These are phyloP conservation scores for Wallacemonas sp. DNA, from an alignment of 208 protist genomes.

Conservation along the genomic window DNA sequence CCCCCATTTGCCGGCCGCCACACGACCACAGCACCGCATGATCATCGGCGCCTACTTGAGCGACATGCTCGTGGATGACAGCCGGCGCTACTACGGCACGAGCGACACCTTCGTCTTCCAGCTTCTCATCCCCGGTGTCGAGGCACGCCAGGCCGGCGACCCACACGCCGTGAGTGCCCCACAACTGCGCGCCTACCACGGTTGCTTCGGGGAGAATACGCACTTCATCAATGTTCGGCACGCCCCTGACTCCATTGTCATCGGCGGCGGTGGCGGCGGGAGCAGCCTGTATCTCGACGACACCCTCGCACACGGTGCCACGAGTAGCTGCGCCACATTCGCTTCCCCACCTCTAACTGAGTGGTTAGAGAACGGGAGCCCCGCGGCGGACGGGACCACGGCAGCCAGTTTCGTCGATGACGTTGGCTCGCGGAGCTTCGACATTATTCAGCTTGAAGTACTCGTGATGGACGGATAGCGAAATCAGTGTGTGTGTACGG, in stretches of 20 bases:
- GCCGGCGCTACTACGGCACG: conserved; percentile 64
- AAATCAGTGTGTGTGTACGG: conserved; percentile 6
- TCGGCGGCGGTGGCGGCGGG: conserved; percentile 62
- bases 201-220: conserved; percentile 43
- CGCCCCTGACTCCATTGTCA: conserved; percentile 39
- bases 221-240: conserved; percentile 65
- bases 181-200: conserved; percentile 35
- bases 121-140: conserved; percentile 30
- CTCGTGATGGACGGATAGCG: conserved; percentile 38
- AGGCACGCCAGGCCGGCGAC: too few species aligned
- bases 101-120: conserved; percentile 80
- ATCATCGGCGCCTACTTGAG: conserved; percentile 71
- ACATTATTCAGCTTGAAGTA: conserved; percentile 48
- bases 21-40: conserved; percentile 14
- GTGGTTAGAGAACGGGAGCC: conserved; percentile 24
- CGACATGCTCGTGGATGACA: conserved; percentile 34
- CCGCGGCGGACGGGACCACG: not conserved
- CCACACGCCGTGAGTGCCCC: conserved; percentile 8
- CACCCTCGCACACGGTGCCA: conserved; percentile 49
- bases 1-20: not conserved
- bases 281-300: conserved; percentile 61
- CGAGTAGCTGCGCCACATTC: conserved; percentile 62
- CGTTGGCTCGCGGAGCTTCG: conserved; percentile 23
- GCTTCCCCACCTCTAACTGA: conserved; percentile 57
- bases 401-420: not conserved